phyloP scores from a whole-genome alignment of 768 basidiomycete species.

The Galerina marginata region DNA sequence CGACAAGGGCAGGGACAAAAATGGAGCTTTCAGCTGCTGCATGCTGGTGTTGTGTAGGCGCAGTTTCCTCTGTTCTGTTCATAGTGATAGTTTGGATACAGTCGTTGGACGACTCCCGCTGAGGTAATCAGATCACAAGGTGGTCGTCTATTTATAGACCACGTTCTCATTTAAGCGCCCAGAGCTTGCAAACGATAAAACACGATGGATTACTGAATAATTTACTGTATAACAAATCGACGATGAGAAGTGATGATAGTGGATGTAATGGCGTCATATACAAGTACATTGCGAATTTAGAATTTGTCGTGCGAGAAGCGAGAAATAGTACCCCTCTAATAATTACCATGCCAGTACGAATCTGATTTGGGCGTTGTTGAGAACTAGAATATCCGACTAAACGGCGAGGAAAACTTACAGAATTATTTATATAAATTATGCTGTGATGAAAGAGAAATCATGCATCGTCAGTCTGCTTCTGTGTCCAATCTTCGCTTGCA shows the following conservation, averaged over 20 bases:
- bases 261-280: conserved; percentile 18
- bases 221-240: neutral
- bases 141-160: neutral
- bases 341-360: conserved; percentile 10
- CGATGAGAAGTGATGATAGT: conserved; percentile 6
- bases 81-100: conserved; percentile 11
- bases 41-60: conserved; percentile 1
- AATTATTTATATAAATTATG: conserved; percentile 22
- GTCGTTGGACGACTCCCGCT: too few relatives aligned
- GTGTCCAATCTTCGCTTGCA: conserved; percentile 36
- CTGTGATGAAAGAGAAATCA: conserved; percentile 11
- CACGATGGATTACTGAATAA: conserved; percentile 1
- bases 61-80: conserved; percentile 7
- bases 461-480: conserved; percentile 16
- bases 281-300: conserved; percentile 26
- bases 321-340: conserved; percentile 4
- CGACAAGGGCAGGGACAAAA: conserved; percentile 60
- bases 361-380: neutral
- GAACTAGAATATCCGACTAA: neutral
- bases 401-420: conserved; percentile 13
- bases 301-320: conserved; percentile 2
- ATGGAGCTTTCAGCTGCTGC: conserved; percentile 14
- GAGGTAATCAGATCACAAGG: neutral
- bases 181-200: neutral
- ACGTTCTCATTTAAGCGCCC: conserved; percentile 1